Conservation (phyloP, 1,284 basidiomycete species). For the Pisolithus thermaeus region DNA sequence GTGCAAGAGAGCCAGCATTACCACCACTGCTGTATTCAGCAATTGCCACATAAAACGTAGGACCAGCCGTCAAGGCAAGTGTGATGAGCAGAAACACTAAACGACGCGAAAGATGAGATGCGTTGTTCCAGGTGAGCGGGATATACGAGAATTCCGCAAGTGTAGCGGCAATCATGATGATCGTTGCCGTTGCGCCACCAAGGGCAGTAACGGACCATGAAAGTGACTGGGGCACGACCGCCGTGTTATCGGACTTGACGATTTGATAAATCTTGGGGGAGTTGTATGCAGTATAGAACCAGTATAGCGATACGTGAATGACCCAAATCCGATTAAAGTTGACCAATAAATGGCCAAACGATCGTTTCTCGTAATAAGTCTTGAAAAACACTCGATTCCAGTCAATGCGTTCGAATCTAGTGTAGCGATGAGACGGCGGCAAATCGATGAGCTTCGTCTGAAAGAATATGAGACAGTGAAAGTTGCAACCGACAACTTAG, state of each 20-base stretch:
- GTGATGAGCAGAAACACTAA: slow-evolving; percentile 81
- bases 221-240: slow-evolving; percentile 64
- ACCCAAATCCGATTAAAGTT: slow-evolving; percentile 99
- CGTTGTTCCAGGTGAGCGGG: slow-evolving; percentile 96
- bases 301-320: slow-evolving; percentile 87
- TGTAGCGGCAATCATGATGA: slow-evolving; percentile 93
- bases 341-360: slow-evolving; percentile 89
- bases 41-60: slow-evolving; percentile 87
- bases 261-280: slow-evolving; percentile 75
- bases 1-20: slow-evolving; percentile 64
- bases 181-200: slow-evolving; percentile 83
- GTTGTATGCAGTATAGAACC: slow-evolving; percentile 94
- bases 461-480: slow-evolving; percentile 3
- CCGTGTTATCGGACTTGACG: slow-evolving; percentile 22
- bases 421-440: slow-evolving; percentile 84
- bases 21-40: slow-evolving; percentile 46
- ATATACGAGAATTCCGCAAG: slow-evolving; percentile 93
- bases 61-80: slow-evolving; percentile 80
- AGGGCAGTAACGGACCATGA: slow-evolving; percentile 86
- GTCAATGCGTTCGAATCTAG: slow-evolving; percentile 92
- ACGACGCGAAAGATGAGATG: slow-evolving; percentile 85
- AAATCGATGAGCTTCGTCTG: slow-evolving; percentile 87
- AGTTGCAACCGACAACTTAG: background rate
- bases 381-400: slow-evolving; percentile 96
- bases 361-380: slow-evolving; percentile 94